Base-by-base conservation (phyloP, 2,329 filamentous ascomycete species). In the Rhynchosporium agropyri region DNA sequence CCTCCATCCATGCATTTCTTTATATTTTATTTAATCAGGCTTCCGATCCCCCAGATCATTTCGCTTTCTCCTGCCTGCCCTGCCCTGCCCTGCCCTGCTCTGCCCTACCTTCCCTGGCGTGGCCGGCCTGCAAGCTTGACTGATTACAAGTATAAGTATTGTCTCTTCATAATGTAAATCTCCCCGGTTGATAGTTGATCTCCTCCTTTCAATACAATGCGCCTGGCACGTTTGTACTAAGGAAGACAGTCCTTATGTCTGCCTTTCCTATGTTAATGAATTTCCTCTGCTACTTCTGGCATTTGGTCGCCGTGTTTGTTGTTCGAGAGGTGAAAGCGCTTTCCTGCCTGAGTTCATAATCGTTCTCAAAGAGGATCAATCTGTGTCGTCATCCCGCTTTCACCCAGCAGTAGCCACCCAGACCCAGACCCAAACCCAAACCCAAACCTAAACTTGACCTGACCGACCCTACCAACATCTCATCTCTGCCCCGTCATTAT, bases 351-450 rank as follows among this genome's bases (percentile, higher is more conserved):
- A 26, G 33, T 51, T 31, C 28, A 31, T 26, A 7, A 12, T 33
- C 48, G 33, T 58, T 28, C 45, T 15, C 5, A 38, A 58, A 38
- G 20, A 48, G 20, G 33, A 48, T 33, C 43, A 15, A 48, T 33
- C 43, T 31, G 42, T 58, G 54, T 45, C 42, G 40, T 36, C 40
- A 58, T 46, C 55, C 42, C 55, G 55, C 55, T 57, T 46, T 20
- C 29, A 28, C 42, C 38, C 20, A 20, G 20, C 20, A 20, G 20
- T 20, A 20, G 20, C 33, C 33, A 10, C 33, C 33, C 9, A 1
- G 33, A 36, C 6, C 33, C 33, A 36, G 33, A 5, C 33, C 5
- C 9, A 5, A 3, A 10, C 33, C 5, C 9, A 5, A 3, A 10
- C 55, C 55, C 20, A 20, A 42, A 46, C 55, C 40, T 20, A 54